phyloP scores from a whole-genome alignment of 805 yeast species.

The Nematodospora valgi region DNA sequence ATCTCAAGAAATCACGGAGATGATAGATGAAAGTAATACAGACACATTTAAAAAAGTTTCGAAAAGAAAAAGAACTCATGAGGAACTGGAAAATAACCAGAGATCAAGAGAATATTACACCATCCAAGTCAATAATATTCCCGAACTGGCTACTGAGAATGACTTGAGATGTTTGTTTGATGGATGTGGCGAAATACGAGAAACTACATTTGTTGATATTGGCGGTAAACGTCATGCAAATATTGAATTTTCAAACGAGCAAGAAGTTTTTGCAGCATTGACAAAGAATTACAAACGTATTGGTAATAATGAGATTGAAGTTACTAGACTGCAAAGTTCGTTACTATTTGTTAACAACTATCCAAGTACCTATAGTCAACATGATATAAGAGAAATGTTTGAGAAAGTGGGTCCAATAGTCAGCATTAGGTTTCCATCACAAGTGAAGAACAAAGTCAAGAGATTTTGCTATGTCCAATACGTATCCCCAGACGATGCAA shows the following conservation, averaged over 20 bases:
- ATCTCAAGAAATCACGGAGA: conserved; percentile 8
- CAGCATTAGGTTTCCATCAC: conserved; percentile 62
- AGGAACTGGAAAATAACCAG: conserved; percentile 9
- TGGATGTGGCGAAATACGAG: conserved; percentile 58
- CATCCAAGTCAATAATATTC: conserved; percentile 51
- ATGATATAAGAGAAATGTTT: conserved; percentile 41
- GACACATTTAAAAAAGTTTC: conserved; percentile 4
- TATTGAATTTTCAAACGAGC: conserved; percentile 53
- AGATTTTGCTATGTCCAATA: conserved; percentile 75
- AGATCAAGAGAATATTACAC: conserved; percentile 62
- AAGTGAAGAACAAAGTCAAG: conserved; percentile 48
- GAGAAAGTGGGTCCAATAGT: conserved; percentile 36
- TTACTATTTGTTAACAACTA: conserved; percentile 75
- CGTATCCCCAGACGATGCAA: conserved; percentile 39
- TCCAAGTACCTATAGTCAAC: conserved; percentile 51
- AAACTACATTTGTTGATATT: conserved; percentile 22
- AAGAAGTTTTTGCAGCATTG: conserved; percentile 53
- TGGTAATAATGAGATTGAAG: conserved; percentile 40
- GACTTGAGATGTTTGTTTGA: conserved; percentile 44
- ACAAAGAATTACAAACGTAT: conserved; percentile 55
- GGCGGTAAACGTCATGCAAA: conserved; percentile 37
- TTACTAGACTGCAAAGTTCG: conserved; percentile 42
- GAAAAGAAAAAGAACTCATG: conserved; percentile 9
- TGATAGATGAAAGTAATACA: not conserved
- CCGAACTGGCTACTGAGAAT: conserved; percentile 34